phyloP scores from a whole-genome alignment of 1,139 yeast genomes.

The Saccharomycopsis hybrid region DNA sequence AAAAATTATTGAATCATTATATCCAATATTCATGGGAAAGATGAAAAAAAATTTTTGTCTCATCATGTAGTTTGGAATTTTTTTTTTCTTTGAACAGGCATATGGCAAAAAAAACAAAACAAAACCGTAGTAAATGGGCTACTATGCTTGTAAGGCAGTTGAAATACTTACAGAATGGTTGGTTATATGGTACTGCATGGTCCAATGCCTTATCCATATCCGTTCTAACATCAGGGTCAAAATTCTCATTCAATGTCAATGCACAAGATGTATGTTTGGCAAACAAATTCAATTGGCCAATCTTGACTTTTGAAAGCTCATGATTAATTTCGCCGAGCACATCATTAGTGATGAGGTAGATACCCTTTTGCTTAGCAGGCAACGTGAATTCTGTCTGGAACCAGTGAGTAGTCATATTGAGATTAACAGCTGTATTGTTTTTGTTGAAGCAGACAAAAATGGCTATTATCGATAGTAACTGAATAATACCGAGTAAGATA shows the following conservation, averaged over 20 bases:
- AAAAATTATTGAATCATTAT: background rate
- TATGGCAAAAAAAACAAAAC: too few relatives aligned
- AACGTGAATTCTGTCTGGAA: constrained; percentile 52
- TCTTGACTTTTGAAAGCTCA: constrained; percentile 49
- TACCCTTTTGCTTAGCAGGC: constrained; percentile 56
- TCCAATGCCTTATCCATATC: constrained; percentile 63
- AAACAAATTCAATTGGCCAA: constrained; percentile 62
- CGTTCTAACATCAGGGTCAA: constrained; percentile 68
- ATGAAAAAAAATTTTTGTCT: too few relatives aligned
- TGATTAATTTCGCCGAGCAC: constrained; percentile 45
- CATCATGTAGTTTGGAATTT: too few relatives aligned
- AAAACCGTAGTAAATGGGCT: too few relatives aligned
- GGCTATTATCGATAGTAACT: too few relatives aligned
- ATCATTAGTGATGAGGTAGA: constrained; percentile 67
- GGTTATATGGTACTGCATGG: constrained; percentile 63
- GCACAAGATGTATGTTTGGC: constrained; percentile 79
- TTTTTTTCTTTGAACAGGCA: too few relatives aligned
- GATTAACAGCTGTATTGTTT: background rate
- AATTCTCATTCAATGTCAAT: constrained; percentile 68
- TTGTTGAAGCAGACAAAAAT: too few relatives aligned
- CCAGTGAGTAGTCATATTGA: constrained; percentile 31
- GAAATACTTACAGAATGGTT: constrained; percentile 18
- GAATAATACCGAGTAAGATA: too few relatives aligned
- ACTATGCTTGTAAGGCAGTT: too few relatives aligned
- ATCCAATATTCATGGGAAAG: too few relatives aligned